Evolutionary conservation across 2,329 filamentous ascomycete genomes (phyloP), one percentile per base, ranked within the genome.

Genomic region (Aspergillus pseudoglaucus): DNA sequence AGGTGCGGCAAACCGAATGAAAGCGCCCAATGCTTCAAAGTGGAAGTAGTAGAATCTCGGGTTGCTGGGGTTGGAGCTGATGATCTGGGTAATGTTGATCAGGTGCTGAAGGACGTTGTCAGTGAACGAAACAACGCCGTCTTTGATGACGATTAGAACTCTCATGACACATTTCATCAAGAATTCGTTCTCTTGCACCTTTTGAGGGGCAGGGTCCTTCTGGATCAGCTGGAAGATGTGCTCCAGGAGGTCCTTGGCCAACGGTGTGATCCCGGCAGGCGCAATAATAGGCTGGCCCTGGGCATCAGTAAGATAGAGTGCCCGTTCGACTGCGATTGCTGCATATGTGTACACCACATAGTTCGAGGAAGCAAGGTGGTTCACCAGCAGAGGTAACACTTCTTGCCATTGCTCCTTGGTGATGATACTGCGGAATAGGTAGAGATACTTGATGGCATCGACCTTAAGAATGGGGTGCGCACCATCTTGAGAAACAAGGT

Each of bases 141-240:
- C 90, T 64, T 86, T 88, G 68, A 97, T 87, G 54, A 97, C 90
- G 55, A 98, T 90, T 51, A 98, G 76, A 10, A 98, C 91, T 59
- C 93, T 83, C 93, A 98, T 98, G 48, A 96, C 89, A 61, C 93
- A 98, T 60, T 90, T 88, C 90, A 98, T 97, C 62, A 98, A 69
- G 67, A 97, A 98, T 65, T 98, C 93, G 64, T 98, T 98, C 70
- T 98, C 93, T 64, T 98, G 93, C 52, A 98, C 83, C 76, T 97
- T 98, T 55, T 91, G 83, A 1, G 94, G 86, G 9, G 87, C 85
- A 3, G 79, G 77, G 59, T 95, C 86, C 64, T 87, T 88, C 64
- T 94, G 87, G 55, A 98, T 89, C 45, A 98, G 78, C 54, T 85
- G 84, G 77, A 98, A 97, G 10, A 98, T 77, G 62, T 97, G 91